A percentile compares a stretch with the other conserved stretches of the same genome.
Evolutionary conservation across 768 basidiomycete species (phyloP).

Genomic region (Postia placenta): DNA sequence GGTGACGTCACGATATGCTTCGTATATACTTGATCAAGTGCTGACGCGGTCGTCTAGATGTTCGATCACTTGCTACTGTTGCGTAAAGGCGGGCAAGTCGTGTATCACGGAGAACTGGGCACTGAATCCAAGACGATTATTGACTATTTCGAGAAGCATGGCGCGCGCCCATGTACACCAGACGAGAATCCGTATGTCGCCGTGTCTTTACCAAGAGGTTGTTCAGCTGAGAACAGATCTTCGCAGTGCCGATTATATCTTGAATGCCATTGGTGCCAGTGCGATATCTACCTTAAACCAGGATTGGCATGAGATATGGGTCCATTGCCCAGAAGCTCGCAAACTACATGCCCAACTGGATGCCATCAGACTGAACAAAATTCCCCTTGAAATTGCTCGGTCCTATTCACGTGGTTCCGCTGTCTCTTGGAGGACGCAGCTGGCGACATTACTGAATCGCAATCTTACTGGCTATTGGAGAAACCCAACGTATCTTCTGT

Average conservation of each 20-base stretch:
- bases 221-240: too few species aligned
- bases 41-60: constrained; percentile 75
- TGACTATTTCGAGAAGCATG: constrained; percentile 70
- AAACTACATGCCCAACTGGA: constrained; percentile 34
- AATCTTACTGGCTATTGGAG: constrained; percentile 33
- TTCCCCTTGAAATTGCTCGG: constrained; percentile 22
- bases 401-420: too few species aligned
- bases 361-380: constrained; percentile 34
- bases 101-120: constrained; percentile 67
- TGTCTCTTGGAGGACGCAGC: constrained; percentile 33
- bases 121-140: constrained; percentile 54
- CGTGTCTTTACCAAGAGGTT: too few species aligned
- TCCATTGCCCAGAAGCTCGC: constrained; percentile 33
- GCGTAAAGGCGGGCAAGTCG: constrained; percentile 65
- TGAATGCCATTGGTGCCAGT: constrained; percentile 56
- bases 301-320: constrained; percentile 52
- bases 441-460: constrained; percentile 24
- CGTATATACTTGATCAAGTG: too few species aligned
- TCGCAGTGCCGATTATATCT: constrained; percentile 38
- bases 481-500: constrained; percentile 31
- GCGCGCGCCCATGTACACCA: constrained; percentile 53
- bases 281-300: constrained; percentile 34
- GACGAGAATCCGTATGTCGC: constrained; percentile 77
- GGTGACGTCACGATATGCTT: too few species aligned
- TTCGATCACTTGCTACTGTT: constrained; percentile 79